Base-by-base conservation (phyloP, 2,329 filamentous ascomycete genomes). In the Polytolypa hystricis region DNA sequence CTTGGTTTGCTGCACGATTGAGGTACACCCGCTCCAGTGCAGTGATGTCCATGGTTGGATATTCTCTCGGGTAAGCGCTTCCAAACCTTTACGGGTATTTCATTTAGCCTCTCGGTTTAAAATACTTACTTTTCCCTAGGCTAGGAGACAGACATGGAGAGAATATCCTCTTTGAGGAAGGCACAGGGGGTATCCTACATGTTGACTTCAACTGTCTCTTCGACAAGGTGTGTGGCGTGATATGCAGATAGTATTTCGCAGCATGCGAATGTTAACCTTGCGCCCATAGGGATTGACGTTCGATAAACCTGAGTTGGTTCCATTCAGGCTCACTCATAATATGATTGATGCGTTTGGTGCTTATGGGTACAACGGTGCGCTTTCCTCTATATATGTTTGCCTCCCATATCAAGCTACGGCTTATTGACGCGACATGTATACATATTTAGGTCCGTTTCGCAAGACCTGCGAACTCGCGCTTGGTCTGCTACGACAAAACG, bases 191-290 rank as follows among this genome's bases (percentile, higher is more conserved):
- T 35, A 79, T 93, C 2, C 84, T 98, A 60, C 91, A 99, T 60
- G 93, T 99, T 30, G 91, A 98, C 62, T 98, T 99, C 71, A 98
- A 98, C 64, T 98, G 93, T 60, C 77, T 98, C 4, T 99, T 99
- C 57, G 93, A 98, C 66, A 98, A 98, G 50, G 59, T 61, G 43
- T 32, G 42, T 32, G 14, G 9, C 11, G 23, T 12, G 28, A 33
- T 19, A 28, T 38, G 30, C 26, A 37, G 42, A 25, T 25, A n/a
- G n/a, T n/a, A 25, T 25, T 25, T n/a, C n/a, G 7, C 7, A 25
- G 21, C 21, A 7, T n/a, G n/a, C 21, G 21, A 25, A 25, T 25
- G 23, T 14, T 41, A 18, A 25, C 30, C 9, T 33, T n/a, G n/a
- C n/a, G 3, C 31, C 20, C 29, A 12, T 29, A 62, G 56, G 91